Conservation (phyloP, 208 protist genomes). For the Herpetomonas tarakana region DNA sequence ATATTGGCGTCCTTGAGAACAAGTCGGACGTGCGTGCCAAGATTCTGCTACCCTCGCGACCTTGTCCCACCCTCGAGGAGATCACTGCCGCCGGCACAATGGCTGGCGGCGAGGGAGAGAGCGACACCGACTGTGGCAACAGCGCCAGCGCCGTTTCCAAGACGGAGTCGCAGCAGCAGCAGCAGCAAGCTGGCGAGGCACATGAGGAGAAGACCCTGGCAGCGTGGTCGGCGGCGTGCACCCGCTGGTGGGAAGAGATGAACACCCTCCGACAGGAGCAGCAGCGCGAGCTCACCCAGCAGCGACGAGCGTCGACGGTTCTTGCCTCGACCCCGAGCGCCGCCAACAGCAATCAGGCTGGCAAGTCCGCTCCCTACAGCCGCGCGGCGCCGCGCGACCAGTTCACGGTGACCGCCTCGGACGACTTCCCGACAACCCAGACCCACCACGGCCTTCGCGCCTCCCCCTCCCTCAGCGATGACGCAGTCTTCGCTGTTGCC, state of each 20-base stretch:
- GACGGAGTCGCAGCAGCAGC: no score
- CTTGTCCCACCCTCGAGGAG: not conserved
- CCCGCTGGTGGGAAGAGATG: not conserved
- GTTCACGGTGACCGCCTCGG: not conserved
- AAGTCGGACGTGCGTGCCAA: slow-evolving; percentile 21
- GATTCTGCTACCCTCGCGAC: not conserved
- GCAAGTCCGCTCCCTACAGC: not conserved
- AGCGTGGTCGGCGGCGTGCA: not conserved
- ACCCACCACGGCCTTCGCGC: no score
- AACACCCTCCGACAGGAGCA: not conserved
- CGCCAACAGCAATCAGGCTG: not conserved
- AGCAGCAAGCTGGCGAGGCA: no score
- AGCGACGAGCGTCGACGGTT: not conserved
- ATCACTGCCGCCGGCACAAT: not conserved
- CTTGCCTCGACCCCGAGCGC: not conserved
- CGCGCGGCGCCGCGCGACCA: not conserved
- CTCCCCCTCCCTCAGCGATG: not conserved
- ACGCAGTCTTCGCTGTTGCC: not conserved
- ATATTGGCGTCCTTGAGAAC: slow-evolving; percentile 38
- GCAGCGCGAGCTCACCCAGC: not conserved
- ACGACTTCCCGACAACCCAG: not conserved
- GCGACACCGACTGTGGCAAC: not conserved
- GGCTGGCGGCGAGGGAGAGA: not conserved
- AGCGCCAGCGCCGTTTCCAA: no score
- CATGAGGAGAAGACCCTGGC: not conserved